Base-by-base conservation (phyloP, 1,284 basidiomycete species). In the Porogramme epimiltina region DNA sequence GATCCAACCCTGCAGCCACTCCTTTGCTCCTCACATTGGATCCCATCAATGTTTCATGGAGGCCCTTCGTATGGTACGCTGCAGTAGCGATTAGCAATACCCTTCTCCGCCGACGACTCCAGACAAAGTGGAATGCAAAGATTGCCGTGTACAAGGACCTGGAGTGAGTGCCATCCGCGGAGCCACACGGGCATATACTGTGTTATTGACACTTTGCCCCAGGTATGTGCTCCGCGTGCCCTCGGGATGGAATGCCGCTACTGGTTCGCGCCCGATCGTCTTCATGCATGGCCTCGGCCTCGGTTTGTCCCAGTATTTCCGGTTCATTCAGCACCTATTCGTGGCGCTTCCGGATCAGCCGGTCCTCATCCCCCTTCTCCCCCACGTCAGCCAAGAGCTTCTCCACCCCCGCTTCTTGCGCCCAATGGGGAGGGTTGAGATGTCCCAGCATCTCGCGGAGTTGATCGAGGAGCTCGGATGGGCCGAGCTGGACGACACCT, bases 201-300 rank as follows among this genome's bases (percentile, higher is more conserved):
- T n/a, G n/a, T n/a, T n/a, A n/a, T n/a, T n/a, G n/a, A n/a, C n/a
- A 37, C 3, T 15, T 31, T 2, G 28, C 3, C 37, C 8, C 18
- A 91, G 89, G 62, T 95, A 93, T 66, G 74, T 93, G 26, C 68
- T 93, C 25, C 82, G 87, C 47, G 73, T 88, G 36, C 92, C 93
- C 2, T 60, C 70, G 11, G 69, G 73, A 9, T 93, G 91, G 88
- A 75, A 84, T 48, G 69, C 81, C 3, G 56, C 62, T 18, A 72
- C 65, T 42, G 80, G 78, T 34, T 77, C 78, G 36, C 79, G 83
- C 46, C 94, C 94, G 0, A 72, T 95, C 36, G 78, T 96, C 10
- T 92, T 95, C 66, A 68, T 94, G 40, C 93, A 96, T 63, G 94
- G 94, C 2, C 80, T 97, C 1, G 93, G 94, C 11, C 77, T 95